A percentile compares a stretch with the other conserved stretches of the same genome.
Evolutionary conservation across 176 grass and related monocot species (phyloP).

Genomic region (Zoysia japonica): DNA sequence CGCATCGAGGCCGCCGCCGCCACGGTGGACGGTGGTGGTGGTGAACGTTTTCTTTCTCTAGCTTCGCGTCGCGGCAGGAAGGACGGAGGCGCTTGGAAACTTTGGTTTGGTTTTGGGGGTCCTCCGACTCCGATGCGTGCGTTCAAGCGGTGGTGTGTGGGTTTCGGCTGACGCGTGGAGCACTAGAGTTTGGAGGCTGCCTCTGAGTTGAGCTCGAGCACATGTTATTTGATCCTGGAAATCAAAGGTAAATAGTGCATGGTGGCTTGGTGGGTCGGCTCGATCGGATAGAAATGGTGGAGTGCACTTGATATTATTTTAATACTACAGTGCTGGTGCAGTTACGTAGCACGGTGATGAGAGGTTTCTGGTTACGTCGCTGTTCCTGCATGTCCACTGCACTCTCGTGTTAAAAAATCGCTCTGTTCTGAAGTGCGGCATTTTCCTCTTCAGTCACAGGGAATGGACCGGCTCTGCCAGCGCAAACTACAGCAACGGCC

Average conservation of each 20-base stretch:
- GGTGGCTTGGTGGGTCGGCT: constrained; percentile 20
- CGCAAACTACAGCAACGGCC: too few relatives aligned
- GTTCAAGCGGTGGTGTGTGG: neutral
- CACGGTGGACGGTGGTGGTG: neutral
- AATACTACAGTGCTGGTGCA: too few relatives aligned
- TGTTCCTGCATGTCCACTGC: too few relatives aligned
- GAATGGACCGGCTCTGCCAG: too few relatives aligned
- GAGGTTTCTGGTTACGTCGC: too few relatives aligned
- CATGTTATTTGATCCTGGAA: neutral
- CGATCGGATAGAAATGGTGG: constrained; percentile 19
- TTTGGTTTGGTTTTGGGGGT: neutral
- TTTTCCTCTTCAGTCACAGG: too few relatives aligned
- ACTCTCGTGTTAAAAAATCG: too few relatives aligned
- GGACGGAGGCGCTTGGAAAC: neutral
- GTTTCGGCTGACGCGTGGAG: constrained; percentile 26
- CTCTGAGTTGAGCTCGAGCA: too few relatives aligned
- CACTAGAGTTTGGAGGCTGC: neutral
- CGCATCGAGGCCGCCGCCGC: neutral
- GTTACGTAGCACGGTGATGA: too few relatives aligned
- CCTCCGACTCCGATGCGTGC: neutral
- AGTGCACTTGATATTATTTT: neutral
- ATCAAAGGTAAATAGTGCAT: neutral
- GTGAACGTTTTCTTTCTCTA: neutral
- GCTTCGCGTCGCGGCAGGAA: neutral
- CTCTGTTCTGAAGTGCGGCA: too few relatives aligned